Base-by-base conservation (phyloP, 768 basidiomycete species). In the Panellus pusillus region DNA sequence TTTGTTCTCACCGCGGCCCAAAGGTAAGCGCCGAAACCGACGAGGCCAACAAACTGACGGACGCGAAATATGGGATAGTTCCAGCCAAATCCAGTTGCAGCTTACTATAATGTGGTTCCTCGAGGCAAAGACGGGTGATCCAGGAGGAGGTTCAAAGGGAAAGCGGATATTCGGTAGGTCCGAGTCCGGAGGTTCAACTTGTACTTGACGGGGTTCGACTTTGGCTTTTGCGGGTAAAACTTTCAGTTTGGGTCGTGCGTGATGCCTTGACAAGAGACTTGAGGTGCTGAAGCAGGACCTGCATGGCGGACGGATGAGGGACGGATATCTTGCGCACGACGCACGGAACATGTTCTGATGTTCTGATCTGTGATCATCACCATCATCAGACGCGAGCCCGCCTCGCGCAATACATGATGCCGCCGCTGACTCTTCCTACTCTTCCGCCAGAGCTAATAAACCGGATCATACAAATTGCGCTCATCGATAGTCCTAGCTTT, bases 1-100 rank as follows among this genome's bases (percentile, higher is more conserved):
- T 60, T 60, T 41, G 58, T 60, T 46, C 38, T 35, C n/a, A 19
- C 28, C 2, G 58, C 53, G 32, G 53, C 58, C 46, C 50, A 60
- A 3, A 55, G 46, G n/a, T 37, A 55, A 14, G 45, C 38, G 12
- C 32, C 38, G n/a, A 39, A n/a, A 15, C 14, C 36, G n/a, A 50
- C 40, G 19, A 27, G 17, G 28, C 41, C 58, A 27, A 37, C 38
- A 32, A 60, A 60, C 53, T 55, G 37, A 7, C 15, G 28, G 39
- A 43, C 18, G n/a, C 12, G 28, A 32, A 38, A 32, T 7, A 52
- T 52, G 20, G 47, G 44, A 46, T 9, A 13, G 2, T 13, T 29
- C 14, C 35, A 20, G 31, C 12, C 14, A 6, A 38, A 28, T 19
- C 52, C 17, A 48, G 37, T 28, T 38, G 27, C 14, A 27, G 46